A percentile compares a stretch with the other conserved stretches of the same genome.
phyloP scores from a whole-genome alignment of 805 yeast species.

The Hanseniaspora opuntiae region DNA sequence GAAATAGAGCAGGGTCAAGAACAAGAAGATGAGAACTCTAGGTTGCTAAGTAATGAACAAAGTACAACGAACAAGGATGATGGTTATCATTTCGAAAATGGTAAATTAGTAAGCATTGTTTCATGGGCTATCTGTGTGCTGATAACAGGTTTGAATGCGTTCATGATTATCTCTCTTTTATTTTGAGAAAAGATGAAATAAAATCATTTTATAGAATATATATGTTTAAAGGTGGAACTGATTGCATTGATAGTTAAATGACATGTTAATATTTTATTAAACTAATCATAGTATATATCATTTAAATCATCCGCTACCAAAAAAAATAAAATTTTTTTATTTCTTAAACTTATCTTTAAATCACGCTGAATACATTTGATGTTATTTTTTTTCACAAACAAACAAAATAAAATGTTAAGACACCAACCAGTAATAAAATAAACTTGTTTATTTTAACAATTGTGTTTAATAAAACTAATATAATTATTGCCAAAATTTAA shows the following conservation, averaged over 20 bases:
- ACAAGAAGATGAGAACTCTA: not conserved
- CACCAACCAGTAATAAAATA: too few species aligned
- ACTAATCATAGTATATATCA: too few species aligned
- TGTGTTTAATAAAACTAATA: too few species aligned
- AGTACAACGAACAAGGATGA: not conserved
- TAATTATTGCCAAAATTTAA: not conserved
- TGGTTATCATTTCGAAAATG: not conserved
- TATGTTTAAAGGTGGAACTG: too few species aligned
- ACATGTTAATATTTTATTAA: too few species aligned
- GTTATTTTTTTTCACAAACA: too few species aligned
- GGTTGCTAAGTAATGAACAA: not conserved
- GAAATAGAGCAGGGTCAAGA: conserved; percentile 10
- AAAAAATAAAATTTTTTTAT: not conserved
- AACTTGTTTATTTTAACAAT: too few species aligned
- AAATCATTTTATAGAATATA: too few species aligned
- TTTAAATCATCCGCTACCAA: not conserved
- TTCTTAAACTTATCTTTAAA: too few species aligned
- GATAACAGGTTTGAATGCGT: conserved; percentile 3
- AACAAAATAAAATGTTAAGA: too few species aligned
- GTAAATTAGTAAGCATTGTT: not conserved
- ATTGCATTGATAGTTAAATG: too few species aligned
- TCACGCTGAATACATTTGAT: too few species aligned
- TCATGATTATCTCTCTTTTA: conserved; percentile 1
- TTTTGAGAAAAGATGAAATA: not conserved
- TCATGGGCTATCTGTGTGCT: conserved; percentile 5